Conservation (phyloP, 495 filamentous ascomycete species). For the Aspergillus diversus region DNA sequence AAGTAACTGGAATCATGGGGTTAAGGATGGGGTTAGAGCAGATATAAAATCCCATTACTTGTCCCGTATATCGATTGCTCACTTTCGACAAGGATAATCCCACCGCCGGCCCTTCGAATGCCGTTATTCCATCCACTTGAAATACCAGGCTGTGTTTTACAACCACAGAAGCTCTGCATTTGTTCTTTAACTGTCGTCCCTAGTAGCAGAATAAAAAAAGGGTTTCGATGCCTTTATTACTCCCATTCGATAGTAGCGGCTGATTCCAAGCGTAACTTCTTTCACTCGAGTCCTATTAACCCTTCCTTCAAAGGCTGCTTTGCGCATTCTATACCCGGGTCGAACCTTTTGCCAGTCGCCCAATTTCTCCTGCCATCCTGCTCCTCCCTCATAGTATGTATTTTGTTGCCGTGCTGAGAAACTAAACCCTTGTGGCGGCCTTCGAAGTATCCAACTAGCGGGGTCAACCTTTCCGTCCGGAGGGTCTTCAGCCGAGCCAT, state of each 20-base stretch:
- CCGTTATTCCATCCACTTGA: too few relatives aligned
- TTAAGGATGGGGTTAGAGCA: background rate
- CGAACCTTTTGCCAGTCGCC: constrained; percentile 45
- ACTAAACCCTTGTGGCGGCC: constrained; percentile 46
- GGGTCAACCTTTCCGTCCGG: constrained; percentile 46
- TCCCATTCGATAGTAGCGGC: constrained; percentile 25
- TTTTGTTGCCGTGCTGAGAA: constrained; percentile 41
- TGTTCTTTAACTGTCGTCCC: background rate
- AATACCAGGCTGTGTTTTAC: too few relatives aligned
- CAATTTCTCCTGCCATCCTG: constrained; percentile 48
- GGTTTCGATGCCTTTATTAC: constrained; percentile 17
- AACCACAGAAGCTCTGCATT: background rate
- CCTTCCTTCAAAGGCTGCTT: constrained; percentile 39
- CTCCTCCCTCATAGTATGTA: constrained; percentile 47
- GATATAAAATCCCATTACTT: constrained; percentile 6
- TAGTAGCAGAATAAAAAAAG: background rate
- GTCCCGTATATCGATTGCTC: constrained; percentile 8
- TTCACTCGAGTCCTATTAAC: constrained; percentile 40
- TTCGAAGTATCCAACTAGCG: constrained; percentile 46
- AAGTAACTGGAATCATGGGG: constrained; percentile 1
- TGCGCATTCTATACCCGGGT: constrained; percentile 42
- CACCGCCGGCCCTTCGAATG: background rate
- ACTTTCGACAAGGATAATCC: background rate
- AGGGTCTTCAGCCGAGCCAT: constrained; percentile 44
- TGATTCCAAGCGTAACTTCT: constrained; percentile 31